phyloP scores from a whole-genome alignment of 495 filamentous ascomycete genomes.

The Penicillium subrubescens region DNA sequence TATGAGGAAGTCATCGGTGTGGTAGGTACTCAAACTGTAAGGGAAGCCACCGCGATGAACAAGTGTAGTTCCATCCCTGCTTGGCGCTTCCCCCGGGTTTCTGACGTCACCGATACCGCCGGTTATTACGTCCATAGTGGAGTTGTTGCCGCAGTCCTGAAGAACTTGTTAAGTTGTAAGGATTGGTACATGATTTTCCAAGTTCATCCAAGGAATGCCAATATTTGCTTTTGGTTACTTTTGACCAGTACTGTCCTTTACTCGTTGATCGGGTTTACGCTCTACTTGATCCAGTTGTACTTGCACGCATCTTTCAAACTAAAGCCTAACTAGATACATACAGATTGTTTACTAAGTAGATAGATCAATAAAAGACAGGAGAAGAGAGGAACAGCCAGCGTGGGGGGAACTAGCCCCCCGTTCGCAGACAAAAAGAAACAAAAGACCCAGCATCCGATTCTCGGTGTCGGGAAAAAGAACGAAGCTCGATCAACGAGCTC shows the following conservation, averaged over 20 bases:
- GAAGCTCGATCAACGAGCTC: conserved; percentile 29
- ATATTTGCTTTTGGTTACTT: background rate
- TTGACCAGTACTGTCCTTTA: background rate
- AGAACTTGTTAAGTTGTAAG: background rate
- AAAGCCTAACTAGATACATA: conserved; percentile 28
- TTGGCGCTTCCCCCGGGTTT: conserved; percentile 6
- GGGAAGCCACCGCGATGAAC: background rate
- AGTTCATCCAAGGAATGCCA: background rate
- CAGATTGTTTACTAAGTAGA: conserved; percentile 24
- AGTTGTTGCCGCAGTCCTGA: background rate
- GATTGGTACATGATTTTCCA: background rate
- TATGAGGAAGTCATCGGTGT: background rate
- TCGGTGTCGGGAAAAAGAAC: conserved; percentile 27
- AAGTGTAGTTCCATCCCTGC: background rate
- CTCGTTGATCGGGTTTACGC: background rate
- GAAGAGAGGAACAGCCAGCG: conserved; percentile 29
- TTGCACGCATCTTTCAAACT: conserved; percentile 26
- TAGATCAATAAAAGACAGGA: conserved; percentile 25
- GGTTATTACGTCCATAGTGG: background rate
- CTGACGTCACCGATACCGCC: conserved; percentile 13
- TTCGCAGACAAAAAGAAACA: conserved; percentile 21
- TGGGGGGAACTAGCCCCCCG: conserved; percentile 22
- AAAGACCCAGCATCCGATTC: conserved; percentile 30
- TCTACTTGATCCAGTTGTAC: conserved; percentile 1
- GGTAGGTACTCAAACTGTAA: background rate